Conservation (phyloP, 257 asterid species). For the Scutellaria baicalensis region DNA sequence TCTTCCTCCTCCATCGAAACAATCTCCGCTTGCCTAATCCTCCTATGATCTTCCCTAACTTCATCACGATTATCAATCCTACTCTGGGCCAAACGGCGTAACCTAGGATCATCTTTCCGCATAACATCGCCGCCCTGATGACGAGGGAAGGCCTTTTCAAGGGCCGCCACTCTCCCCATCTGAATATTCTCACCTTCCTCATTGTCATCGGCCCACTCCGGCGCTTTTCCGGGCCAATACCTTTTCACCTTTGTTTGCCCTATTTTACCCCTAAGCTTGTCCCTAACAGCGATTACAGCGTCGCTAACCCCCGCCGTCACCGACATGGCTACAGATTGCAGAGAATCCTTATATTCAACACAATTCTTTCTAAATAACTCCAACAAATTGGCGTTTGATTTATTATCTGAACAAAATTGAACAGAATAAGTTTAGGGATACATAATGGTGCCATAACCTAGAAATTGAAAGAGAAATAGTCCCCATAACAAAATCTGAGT, state of each 20-base stretch:
- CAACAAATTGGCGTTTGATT: background rate
- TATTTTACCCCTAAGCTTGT: conserved; percentile 88
- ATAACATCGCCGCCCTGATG: conserved; percentile 34
- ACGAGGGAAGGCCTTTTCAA: conserved; percentile 59
- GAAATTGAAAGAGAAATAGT: background rate
- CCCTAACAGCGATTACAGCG: conserved; percentile 72
- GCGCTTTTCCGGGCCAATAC: conserved; percentile 97
- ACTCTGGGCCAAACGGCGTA: conserved; percentile 83
- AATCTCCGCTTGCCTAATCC: conserved; percentile 93
- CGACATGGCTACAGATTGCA: conserved; percentile 53
- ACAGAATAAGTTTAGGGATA: background rate
- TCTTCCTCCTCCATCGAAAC: conserved; percentile 87
- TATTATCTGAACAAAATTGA: background rate
- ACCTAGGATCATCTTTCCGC: conserved; percentile 72
- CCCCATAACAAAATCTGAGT: background rate
- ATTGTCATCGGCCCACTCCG: conserved; percentile 88
- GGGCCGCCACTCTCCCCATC: conserved; percentile 46
- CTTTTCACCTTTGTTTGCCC: conserved; percentile 93
- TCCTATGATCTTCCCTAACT: conserved; percentile 80
- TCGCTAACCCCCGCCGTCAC: conserved; percentile 96
- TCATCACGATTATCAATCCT: conserved; percentile 77
- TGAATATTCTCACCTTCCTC: conserved; percentile 74
- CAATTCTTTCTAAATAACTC: background rate
- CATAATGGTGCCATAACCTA: background rate
- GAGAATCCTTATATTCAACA: conserved; percentile 5